Conservation (phyloP, 495 filamentous ascomycete genomes). For the Penicillium steckii region DNA sequence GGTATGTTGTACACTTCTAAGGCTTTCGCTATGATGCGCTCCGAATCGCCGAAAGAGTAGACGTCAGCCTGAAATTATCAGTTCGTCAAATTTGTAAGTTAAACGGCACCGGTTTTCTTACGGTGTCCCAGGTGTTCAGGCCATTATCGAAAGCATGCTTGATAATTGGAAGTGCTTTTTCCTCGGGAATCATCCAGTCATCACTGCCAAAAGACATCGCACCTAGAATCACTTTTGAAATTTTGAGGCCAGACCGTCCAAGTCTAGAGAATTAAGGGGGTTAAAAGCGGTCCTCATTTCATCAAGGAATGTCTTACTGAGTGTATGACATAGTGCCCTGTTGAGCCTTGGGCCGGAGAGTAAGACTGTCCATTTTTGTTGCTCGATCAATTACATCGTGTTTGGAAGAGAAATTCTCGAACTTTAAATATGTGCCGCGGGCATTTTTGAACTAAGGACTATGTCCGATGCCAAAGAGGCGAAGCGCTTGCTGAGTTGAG, state of each 20-base stretch:
- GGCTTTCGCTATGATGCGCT: constrained; percentile 70
- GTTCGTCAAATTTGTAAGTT: too few relatives aligned
- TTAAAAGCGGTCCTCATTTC: not conserved
- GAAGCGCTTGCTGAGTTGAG: too few relatives aligned
- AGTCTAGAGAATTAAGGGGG: constrained; percentile 27
- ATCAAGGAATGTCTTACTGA: not conserved
- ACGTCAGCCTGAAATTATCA: constrained; percentile 29
- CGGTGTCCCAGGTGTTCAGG: constrained; percentile 50
- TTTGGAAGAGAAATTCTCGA: too few relatives aligned
- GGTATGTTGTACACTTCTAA: constrained; percentile 70
- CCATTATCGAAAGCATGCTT: constrained; percentile 36
- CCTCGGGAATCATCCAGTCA: constrained; percentile 42
- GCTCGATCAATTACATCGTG: too few relatives aligned
- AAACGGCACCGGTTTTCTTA: constrained; percentile 3
- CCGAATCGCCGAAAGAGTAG: constrained; percentile 68
- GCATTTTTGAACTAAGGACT: too few relatives aligned
- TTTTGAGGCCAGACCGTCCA: constrained; percentile 43
- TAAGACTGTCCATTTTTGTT: too few relatives aligned
- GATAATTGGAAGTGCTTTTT: constrained; percentile 29
- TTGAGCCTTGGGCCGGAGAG: too few relatives aligned
- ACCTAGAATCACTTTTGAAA: constrained; percentile 47
- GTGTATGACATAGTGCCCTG: not conserved
- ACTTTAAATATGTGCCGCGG: too few relatives aligned
- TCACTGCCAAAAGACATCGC: constrained; percentile 40
- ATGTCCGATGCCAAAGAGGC: too few relatives aligned